Percentiles rank a stretch among this genome's conserved stretches.
Conservation (phyloP, 352 stramenopile genomes). For the Lagenidium giganteum region DNA sequence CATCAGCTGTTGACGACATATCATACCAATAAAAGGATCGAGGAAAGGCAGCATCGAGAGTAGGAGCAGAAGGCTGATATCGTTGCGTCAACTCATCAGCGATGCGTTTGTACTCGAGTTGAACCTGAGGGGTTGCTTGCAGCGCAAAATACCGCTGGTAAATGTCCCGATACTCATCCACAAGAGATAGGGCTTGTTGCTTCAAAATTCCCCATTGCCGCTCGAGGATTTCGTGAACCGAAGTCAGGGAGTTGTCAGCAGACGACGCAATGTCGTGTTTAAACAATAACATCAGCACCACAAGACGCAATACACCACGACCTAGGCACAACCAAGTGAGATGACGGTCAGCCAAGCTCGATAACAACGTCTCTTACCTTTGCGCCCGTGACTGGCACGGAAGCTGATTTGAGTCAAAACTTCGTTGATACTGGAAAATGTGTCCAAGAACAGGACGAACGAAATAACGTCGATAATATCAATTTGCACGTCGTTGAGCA, state of each 20-base stretch:
- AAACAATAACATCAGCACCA: conserved; percentile 55
- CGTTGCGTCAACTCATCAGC: conserved; percentile 8
- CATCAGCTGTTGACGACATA: background rate
- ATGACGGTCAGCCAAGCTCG: too few species aligned
- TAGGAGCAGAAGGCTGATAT: conserved; percentile 19
- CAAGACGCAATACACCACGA: conserved; percentile 40
- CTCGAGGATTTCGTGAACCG: too few species aligned
- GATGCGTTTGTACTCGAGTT: background rate
- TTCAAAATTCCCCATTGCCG: conserved; percentile 22
- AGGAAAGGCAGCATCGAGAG: conserved; percentile 5
- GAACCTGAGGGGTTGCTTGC: conserved; percentile 18
- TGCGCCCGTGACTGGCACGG: conserved; percentile 24
- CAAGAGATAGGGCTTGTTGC: too few species aligned
- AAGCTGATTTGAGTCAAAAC: conserved; percentile 36
- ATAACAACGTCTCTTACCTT: too few species aligned
- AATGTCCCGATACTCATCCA: conserved; percentile 33
- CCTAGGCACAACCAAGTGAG: background rate
- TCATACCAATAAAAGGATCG: background rate
- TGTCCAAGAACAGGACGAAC: conserved; percentile 56
- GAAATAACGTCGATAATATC: conserved; percentile 50
- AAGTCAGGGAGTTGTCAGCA: conserved; percentile 19
- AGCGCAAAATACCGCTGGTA: conserved; percentile 43
- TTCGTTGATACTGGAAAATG: conserved; percentile 58
- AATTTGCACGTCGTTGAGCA: conserved; percentile 31
- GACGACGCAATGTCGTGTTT: conserved; percentile 23